Conservation (phyloP, 192 early-diverging fungal species). For the Backusella tarrabulga region DNA sequence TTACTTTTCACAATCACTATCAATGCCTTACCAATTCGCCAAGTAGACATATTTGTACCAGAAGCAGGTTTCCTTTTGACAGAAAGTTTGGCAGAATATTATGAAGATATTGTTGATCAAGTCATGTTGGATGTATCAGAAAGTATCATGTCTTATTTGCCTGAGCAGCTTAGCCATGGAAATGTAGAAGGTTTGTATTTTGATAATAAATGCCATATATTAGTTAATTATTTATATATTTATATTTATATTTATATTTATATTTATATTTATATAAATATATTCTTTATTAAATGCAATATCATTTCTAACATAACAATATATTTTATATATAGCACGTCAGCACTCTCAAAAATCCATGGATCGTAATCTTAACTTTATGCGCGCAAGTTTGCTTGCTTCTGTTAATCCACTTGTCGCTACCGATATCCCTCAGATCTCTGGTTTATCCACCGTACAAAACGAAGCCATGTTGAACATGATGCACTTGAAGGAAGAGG, state of each 20-base stretch:
- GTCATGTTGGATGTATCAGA: constrained; percentile 17
- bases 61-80: constrained; percentile 4
- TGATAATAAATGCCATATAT: neutral
- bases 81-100: constrained; percentile 25
- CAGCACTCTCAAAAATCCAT: constrained; percentile 4
- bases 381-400: constrained; percentile 23
- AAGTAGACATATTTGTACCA: neutral
- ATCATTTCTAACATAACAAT: neutral
- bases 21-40: neutral
- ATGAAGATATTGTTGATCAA: constrained; percentile 29
- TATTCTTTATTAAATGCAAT: neutral
- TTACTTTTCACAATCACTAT: neutral
- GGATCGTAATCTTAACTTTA: constrained; percentile 23
- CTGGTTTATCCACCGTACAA: neutral
- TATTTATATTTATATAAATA: no score
- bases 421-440: constrained; percentile 10
- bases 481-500: neutral
- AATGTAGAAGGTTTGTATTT: neutral
- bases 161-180: constrained; percentile 11
- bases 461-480: constrained; percentile 9
- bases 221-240: neutral
- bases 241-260: neutral
- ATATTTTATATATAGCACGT: neutral
- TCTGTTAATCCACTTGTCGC: constrained; percentile 21
- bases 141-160: constrained; percentile 6